A percentile compares a stretch with the other conserved stretches of the same genome.
Conservation (phyloP, 805 yeast genomes). For the Kazachstania bromeliacearum region DNA sequence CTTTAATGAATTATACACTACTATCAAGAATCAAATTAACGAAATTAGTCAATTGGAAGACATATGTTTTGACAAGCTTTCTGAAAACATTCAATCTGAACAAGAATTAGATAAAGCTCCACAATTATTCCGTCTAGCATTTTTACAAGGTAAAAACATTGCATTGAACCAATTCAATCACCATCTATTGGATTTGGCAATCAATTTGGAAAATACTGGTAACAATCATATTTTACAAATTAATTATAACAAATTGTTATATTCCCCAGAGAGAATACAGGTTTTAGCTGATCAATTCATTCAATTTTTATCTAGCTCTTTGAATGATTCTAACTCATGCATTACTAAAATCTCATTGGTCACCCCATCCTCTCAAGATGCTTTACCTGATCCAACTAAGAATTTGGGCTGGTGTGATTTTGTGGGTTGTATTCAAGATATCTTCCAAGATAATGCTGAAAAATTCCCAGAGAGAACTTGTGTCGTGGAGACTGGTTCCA, state of each 20-base stretch:
- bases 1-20: constrained; percentile 43
- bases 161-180: constrained; percentile 28
- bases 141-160: constrained; percentile 35
- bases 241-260: constrained; percentile 66
- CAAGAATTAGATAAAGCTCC: constrained; percentile 51
- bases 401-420: constrained; percentile 86
- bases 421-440: constrained; percentile 95
- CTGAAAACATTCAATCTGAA: constrained; percentile 38
- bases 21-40: constrained; percentile 34
- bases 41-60: constrained; percentile 14
- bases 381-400: constrained; percentile 78
- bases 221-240: constrained; percentile 14
- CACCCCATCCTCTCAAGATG: constrained; percentile 50
- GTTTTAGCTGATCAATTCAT: constrained; percentile 65
- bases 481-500: constrained; percentile 75
- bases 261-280: constrained; percentile 56
- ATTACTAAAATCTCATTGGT: constrained; percentile 59
- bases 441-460: constrained; percentile 79
- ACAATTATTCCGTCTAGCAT: constrained; percentile 43
- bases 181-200: constrained; percentile 40
- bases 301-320: constrained; percentile 38
- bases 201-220: constrained; percentile 14
- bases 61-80: constrained; percentile 48
- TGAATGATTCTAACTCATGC: constrained; percentile 30
- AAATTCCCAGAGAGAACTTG: constrained; percentile 79